phyloP scores from a whole-genome alignment of 257 asterid species.

The Solanum piurae region DNA sequence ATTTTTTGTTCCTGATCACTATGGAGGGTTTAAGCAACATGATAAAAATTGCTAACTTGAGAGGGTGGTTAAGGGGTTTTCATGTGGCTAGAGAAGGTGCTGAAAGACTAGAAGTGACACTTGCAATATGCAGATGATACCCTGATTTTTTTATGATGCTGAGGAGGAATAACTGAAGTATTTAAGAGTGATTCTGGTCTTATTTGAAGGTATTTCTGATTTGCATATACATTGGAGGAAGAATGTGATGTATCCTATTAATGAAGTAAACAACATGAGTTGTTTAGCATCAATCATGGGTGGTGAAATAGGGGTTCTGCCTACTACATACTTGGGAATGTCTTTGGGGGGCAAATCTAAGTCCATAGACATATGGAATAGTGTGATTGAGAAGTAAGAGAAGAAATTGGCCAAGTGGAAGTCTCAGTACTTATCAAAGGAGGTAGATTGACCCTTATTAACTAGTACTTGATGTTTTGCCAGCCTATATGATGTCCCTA shows the following conservation, averaged over 20 bases:
- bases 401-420: neutral
- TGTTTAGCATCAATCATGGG: neutral
- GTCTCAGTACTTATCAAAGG: neutral
- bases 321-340: neutral
- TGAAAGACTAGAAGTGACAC: neutral
- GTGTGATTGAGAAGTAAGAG: neutral
- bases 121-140: neutral
- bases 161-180: neutral
- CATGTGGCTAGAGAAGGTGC: neutral
- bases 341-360: neutral
- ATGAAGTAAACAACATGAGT: neutral
- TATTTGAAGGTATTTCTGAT: neutral
- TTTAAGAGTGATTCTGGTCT: neutral
- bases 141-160: neutral
- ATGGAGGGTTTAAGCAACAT: neutral
- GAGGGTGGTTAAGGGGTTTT: neutral
- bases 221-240: neutral
- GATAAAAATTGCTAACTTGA: neutral
- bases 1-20: neutral
- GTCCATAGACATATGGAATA: neutral
- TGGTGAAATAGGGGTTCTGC: neutral
- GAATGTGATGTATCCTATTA: neutral
- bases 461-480: neutral
- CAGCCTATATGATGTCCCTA: neutral
- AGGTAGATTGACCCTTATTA: neutral